A percentile compares a stretch with the other conserved stretches of the same genome.
phyloP scores from a whole-genome alignment of 2,329 filamentous ascomycete species.

The Rutstroemia sp. region DNA sequence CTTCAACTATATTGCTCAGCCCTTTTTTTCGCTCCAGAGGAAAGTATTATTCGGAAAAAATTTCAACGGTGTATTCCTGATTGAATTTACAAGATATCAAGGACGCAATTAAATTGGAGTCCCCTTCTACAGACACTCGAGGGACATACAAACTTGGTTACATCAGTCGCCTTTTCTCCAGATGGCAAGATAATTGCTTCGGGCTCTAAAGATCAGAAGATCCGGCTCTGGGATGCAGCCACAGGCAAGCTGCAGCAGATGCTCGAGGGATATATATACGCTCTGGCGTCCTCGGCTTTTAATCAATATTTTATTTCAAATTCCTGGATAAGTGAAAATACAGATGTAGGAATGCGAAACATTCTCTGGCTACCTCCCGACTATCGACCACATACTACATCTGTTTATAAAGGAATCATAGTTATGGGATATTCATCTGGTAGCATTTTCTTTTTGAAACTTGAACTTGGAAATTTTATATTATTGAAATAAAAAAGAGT shows the following conservation, averaged over 20 bases:
- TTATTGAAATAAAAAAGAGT: too few species aligned
- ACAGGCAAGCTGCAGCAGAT: too few species aligned
- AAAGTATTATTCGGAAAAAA: conserved; percentile 21
- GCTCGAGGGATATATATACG: not conserved
- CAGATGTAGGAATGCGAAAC: not conserved
- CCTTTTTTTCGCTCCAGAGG: conserved; percentile 27
- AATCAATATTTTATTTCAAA: not conserved
- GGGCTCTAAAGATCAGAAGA: too few species aligned
- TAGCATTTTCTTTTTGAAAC: too few species aligned
- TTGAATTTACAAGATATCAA: not conserved
- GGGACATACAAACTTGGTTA: too few species aligned
- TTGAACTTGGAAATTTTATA: too few species aligned
- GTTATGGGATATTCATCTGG: too few species aligned
- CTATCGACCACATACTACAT: not conserved
- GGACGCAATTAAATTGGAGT: not conserved
- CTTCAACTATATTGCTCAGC: conserved; percentile 30
- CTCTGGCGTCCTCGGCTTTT: not conserved
- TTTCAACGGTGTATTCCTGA: not conserved
- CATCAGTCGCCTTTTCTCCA: not conserved
- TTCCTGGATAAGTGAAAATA: not conserved
- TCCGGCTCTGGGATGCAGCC: too few species aligned
- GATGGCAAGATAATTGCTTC: not conserved
- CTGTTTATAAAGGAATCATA: too few species aligned
- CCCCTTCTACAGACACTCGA: not conserved
- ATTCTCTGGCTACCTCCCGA: not conserved